Evolutionary conservation across 805 yeast species (phyloP), one percentile per base, ranked within the genome.

Genomic region (Candida tammaniensis): DNA sequence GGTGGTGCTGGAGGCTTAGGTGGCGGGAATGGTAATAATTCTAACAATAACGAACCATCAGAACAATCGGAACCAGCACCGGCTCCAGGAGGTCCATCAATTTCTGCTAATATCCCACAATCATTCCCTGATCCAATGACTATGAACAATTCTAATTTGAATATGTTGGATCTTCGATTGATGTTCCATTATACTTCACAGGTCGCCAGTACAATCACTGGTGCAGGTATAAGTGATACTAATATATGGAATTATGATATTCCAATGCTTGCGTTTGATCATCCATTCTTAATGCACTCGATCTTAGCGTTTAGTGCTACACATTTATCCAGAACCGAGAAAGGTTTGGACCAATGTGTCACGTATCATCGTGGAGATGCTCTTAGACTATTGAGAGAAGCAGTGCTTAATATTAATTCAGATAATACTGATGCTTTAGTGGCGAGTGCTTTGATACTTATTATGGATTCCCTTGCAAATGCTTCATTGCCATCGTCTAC

Each of bases 381-480:
- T 0, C 62, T 91, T 30, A 64, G 88, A 34, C 62, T 87, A 27
- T 61, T 91, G 34, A 66, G 97, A 37, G 93, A 83, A 47, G 96
- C 94, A 2, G 96, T 91, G 4, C 66, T 86, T 44, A 80, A 85
- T 43, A 86, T 91, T 42, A 80, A 84, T 12, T 72, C 86, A 2
- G 87, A 85, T 31, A 89, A 89, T 48, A 84, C 95, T 1, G 98
- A 91, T 58, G 95, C 97, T 0, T 66, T 91, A 35, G 96, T 89
- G 11, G 96, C 97, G 0, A 80, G 94, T 33, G 95, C 96, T 0
- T 70, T 89, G 42, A 79, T 91, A 24, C 65, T 91, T 36, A 88
- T 88, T 36, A 85, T 91, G 85, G 98, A 91, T 55, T 86, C 97
- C 0, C 64, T 87, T 44, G 97, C 97, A 3, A 89, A 89, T 58